Conservation (phyloP, 1,139 yeast species). For the Nakaseomyces uthaithaninus region DNA sequence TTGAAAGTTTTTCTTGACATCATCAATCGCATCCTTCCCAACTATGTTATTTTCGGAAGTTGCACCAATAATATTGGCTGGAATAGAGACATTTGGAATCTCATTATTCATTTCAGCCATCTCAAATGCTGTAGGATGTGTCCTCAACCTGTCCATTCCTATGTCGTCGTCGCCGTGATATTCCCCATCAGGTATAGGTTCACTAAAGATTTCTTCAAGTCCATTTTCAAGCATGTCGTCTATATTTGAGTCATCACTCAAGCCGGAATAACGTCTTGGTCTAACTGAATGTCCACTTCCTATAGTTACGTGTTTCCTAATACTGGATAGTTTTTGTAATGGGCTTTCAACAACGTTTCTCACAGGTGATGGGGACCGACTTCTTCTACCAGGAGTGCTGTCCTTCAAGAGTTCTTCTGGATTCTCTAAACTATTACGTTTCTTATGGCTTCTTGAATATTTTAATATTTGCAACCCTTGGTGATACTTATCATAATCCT, state of each 20-base stretch:
- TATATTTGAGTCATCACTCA: conserved; percentile 3
- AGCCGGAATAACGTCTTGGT: not conserved
- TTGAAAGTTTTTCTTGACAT: conserved; percentile 40
- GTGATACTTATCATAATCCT: conserved; percentile 5
- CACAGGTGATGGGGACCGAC: not conserved
- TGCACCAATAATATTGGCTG: not conserved
- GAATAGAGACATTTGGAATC: not conserved
- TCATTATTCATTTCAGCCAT: conserved; percentile 5
- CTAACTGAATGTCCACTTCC: not conserved
- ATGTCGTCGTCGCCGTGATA: conserved; percentile 2
- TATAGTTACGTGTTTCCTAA: not conserved
- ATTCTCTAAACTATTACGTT: not conserved
- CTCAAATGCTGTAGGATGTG: conserved; percentile 2
- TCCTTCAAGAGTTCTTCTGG: not conserved
- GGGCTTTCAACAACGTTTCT: not conserved
- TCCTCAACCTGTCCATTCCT: not conserved
- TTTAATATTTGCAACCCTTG: conserved; percentile 6
- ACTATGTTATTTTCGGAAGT: not conserved
- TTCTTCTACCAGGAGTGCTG: not conserved
- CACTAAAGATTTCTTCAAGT: conserved; percentile 1
- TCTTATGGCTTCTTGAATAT: not conserved
- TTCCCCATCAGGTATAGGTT: conserved; percentile 6
- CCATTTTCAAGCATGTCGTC: conserved; percentile 1
- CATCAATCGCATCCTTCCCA: conserved; percentile 9
- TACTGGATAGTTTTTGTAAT: not conserved